Evolutionary conservation across 2,329 filamentous ascomycete genomes (phyloP), one percentile per base, ranked within the genome.

Genomic region (Arachnomyces sp.): DNA sequence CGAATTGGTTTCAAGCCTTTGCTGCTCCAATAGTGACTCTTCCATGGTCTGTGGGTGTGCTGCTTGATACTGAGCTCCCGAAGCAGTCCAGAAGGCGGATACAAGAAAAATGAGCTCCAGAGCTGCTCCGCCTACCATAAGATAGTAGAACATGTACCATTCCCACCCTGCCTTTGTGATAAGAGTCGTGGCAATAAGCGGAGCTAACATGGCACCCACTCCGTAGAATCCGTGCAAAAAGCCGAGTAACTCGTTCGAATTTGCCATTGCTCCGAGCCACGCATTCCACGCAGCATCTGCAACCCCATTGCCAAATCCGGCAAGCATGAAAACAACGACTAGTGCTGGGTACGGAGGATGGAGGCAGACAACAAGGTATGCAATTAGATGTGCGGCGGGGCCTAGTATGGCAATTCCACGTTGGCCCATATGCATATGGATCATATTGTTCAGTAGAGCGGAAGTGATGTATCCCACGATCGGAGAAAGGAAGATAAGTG

Each of bases 81-180:
- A 78, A 11, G 76, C 75, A 3, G 49, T 54, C 79, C 81, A 82
- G 56, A 87, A 87, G 3, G 77, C 69, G 14, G 63, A 49, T 1
- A 66, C 52, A 1, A 71, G 71, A 3, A 72, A 61, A 2, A 62
- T 40, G 3, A 82, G 57, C 52, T 84, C 80, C 15, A 82, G 44
- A 3, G 59, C 66, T 0, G 77, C 72, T 38, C 75, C 57, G 12
- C 71, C 47, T 50, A 81, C 71, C 76, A 86, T 82, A 40, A 86
- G 60, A 53, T 86, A 86, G 61, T 85, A 88, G 60, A 83, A 88
- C 7, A 68, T 66, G 52, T 81, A 86, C 84, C 85, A 90, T 1
- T 66, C 65, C 40, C 80, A 58, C 6, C 64, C 49, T 0, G 63
- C 75, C 51, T 78, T 80, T 1, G 80, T 78, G 28, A 87, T 74